These are phyloP conservation scores for maize (Zea mays) DNA, from an alignment of 176 grass and related monocot species.

Conservation along the genomic window DNA sequence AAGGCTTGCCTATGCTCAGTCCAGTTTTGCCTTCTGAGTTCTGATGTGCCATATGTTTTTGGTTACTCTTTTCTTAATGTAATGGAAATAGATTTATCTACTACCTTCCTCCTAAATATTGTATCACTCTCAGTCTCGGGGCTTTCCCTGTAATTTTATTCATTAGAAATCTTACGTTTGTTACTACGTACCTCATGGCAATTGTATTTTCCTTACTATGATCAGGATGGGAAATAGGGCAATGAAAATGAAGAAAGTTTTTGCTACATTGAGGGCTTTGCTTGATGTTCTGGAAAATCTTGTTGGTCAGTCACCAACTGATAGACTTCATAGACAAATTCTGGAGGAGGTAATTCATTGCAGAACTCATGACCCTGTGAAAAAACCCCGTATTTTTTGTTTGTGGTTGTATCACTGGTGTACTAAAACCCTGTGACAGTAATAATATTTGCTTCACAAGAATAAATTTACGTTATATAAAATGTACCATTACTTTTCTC, in stretches of 20 bases:
- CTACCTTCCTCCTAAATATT: background rate
- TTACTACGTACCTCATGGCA: slow-evolving; percentile 13
- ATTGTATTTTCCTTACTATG: slow-evolving; percentile 30
- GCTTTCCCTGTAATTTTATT: background rate
- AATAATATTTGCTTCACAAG: slow-evolving; percentile 19
- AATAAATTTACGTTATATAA: background rate
- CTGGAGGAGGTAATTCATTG: slow-evolving; percentile 70
- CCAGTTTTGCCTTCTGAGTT: background rate
- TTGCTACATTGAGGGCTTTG: slow-evolving; percentile 81
- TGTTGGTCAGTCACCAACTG: slow-evolving; percentile 55
- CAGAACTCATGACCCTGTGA: background rate
- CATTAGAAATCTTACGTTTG: background rate
- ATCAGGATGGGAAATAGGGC: slow-evolving; percentile 64
- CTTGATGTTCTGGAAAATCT: slow-evolving; percentile 82
- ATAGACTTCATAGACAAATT: slow-evolving; percentile 70
- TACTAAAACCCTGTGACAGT: slow-evolving; percentile 3
- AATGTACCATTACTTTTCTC: slow-evolving; percentile 21
- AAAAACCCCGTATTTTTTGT: background rate
- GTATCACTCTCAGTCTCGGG: background rate
- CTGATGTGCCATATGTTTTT: background rate
- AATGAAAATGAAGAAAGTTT: slow-evolving; percentile 82
- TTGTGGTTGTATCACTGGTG: slow-evolving; percentile 6
- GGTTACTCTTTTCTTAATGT: background rate
- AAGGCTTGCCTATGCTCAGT: background rate
- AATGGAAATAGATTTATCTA: background rate